Evolutionary conservation across 345 rosid species (phyloP), one percentile per base, ranked within the genome.

Genomic region (Mallotus nudiflorus): DNA sequence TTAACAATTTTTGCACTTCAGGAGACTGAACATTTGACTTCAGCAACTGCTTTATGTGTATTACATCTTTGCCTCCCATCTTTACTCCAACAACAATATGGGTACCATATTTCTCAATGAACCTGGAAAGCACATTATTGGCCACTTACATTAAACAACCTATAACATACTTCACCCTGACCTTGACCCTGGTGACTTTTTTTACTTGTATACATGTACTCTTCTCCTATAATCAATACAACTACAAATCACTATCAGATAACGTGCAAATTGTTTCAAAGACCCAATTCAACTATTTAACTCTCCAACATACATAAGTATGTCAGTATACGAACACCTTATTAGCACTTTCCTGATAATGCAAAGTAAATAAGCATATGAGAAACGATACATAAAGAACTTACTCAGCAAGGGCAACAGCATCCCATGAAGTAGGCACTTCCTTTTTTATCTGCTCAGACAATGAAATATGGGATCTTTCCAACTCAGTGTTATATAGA

Each of bases 371-470:
- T 33, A 33, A 33, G 6, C 37, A 33, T 33, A 33, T 33, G 37
- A 33, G 37, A 33, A 33, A 6, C 4, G 3, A 33, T 6, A 33
- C 37, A 33, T 33, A 33, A 33, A 2, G 37, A 58, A 78, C 87
- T 81, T 86, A 95, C 99, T 87, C 97, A 1, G 99, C 91, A 39
- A 95, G 90, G 59, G 93, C 97, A 67, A 59, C 76, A 78, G 99
- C 84, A 72, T 92, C 97, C 99, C 99, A 95, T 51, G 89, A 83
- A 70, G 85, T 68, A 68, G 97, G 98, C 69, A 91, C 98, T 68
- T 92, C 93, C 61, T 73, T 76, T 76, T 82, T 90, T 63, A 95
- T 82, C 58, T 82, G 82, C 72, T 92, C 89, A 11, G 91, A 85
- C 73, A 95, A 74, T 1, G 81, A 72, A 15, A 95, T 2, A 19